phyloP scores from a whole-genome alignment of 257 asterid species.

The Lavandula angustifolia region DNA sequence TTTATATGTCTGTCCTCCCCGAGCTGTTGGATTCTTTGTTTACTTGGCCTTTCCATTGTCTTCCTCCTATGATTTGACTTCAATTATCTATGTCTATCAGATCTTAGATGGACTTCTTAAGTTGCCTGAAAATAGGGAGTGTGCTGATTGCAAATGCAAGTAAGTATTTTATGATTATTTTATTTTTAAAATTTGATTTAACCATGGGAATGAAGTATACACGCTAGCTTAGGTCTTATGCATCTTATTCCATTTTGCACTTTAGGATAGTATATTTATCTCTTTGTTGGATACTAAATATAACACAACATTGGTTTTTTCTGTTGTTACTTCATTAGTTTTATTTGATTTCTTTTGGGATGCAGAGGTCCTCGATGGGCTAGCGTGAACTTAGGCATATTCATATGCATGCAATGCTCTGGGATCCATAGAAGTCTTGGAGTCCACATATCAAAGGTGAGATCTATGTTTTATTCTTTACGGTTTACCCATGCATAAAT shows the following conservation, averaged over 20 bases:
- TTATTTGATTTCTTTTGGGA: constrained; percentile 19
- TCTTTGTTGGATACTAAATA: constrained; percentile 11
- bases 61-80: constrained; percentile 19
- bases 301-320: not conserved
- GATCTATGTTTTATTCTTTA: constrained; percentile 19
- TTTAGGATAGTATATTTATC: constrained; percentile 1
- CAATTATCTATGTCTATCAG: constrained; percentile 48
- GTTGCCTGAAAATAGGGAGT: constrained; percentile 97
- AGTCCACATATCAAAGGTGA: constrained; percentile 98
- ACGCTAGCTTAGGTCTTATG: constrained; percentile 10
- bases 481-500: not conserved
- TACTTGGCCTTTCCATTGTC: constrained; percentile 23
- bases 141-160: constrained; percentile 99
- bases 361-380: constrained; percentile 99
- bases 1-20: not conserved
- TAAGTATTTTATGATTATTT: constrained; percentile 41
- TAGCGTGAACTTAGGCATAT: constrained; percentile 96
- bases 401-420: constrained; percentile 98
- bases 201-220: not conserved
- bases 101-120: constrained; percentile 93
- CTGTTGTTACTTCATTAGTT: not conserved
- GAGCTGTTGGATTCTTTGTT: not conserved
- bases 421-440: constrained; percentile 99
- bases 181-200: not conserved
- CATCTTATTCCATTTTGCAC: constrained; percentile 11